Base-by-base conservation (phyloP, 2,329 filamentous ascomycete genomes). In the Colletotrichum sp. region DNA sequence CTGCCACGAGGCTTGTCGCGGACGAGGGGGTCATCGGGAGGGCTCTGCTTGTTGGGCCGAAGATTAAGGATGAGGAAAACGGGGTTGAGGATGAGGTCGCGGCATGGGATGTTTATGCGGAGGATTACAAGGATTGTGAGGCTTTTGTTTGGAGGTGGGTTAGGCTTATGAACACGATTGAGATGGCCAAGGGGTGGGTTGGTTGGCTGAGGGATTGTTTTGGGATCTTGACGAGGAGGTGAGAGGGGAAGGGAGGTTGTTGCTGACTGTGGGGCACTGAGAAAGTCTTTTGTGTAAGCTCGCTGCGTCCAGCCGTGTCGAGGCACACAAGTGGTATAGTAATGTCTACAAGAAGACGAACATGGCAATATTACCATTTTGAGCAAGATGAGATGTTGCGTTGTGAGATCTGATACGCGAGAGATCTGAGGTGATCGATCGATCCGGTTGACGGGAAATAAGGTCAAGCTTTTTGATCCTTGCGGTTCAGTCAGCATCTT, bases 41-140 rank as follows among this genome's bases (percentile, higher is more conserved):
- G 71, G 87, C 88, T 5, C 83, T 94, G 67, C 85, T 88, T 34
- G 85, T 94, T 60, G 91, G 90, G 8, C 90, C 87, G 70, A 82
- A 92, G 60, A 67, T 80, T 19, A 39, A 57, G 69, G 72, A 68
- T 3, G 59, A 61, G 12, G 60, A 44, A 19, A 34, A 27, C 16
- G 64, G 30, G 6, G 32, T 32, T 6, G 34, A 30, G n/a, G 80
- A 80, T 6, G 78, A 80, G 70, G 84, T 84, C 39, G 89, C 88
- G 0, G 82, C 91, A 2, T 93, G 91, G 89, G 93, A 94, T 80
- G 85, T 88, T 60, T 92, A 91, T 81, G 91, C 87, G 0, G 85
- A 92, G 77, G 91, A 93, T 79, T 91, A 88, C 78, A 85, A 88
- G 73, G 86, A 90, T 75, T 85, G 87, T 19, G 92, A 94, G 79